Conservation (phyloP, 306 rosid species). For the Glycine tomentella region DNA sequence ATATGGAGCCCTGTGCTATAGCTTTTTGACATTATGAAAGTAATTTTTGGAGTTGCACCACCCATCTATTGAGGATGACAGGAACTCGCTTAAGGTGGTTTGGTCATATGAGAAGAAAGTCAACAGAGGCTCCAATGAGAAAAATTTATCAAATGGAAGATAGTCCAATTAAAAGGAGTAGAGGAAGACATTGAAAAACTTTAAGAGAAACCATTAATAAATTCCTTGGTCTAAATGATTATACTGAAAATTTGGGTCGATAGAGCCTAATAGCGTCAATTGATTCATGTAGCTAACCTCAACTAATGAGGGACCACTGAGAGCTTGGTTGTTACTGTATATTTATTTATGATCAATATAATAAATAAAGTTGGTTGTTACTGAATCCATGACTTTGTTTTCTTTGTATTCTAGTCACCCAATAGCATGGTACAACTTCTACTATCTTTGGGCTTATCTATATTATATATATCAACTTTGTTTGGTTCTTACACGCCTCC, state of each 20-base stretch:
- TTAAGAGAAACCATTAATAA: slow-evolving; percentile 2
- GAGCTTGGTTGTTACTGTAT: not conserved
- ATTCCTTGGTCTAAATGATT: slow-evolving; percentile 1
- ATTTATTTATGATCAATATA: not conserved
- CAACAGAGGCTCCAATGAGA: not conserved
- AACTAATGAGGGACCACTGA: not conserved
- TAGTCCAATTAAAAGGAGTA: slow-evolving; percentile 11
- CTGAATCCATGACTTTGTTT: no score
- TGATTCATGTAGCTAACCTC: not conserved
- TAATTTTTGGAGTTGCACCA: not conserved
- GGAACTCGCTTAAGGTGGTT: not conserved
- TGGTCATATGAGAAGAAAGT: not conserved
- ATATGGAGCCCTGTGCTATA: not conserved
- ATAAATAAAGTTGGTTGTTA: no score
- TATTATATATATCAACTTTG: no score
- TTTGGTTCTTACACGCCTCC: no score
- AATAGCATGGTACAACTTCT: no score
- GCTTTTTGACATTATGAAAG: not conserved
- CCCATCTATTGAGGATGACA: no score
- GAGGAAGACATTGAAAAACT: slow-evolving; percentile 19
- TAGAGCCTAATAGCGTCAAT: not conserved
- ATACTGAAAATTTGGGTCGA: not conserved
- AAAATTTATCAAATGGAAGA: not conserved
- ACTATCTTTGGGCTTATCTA: no score
- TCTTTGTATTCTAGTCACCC: no score